Conservation (phyloP, 768 basidiomycete genomes). For the Agaricus subrufescens region DNA sequence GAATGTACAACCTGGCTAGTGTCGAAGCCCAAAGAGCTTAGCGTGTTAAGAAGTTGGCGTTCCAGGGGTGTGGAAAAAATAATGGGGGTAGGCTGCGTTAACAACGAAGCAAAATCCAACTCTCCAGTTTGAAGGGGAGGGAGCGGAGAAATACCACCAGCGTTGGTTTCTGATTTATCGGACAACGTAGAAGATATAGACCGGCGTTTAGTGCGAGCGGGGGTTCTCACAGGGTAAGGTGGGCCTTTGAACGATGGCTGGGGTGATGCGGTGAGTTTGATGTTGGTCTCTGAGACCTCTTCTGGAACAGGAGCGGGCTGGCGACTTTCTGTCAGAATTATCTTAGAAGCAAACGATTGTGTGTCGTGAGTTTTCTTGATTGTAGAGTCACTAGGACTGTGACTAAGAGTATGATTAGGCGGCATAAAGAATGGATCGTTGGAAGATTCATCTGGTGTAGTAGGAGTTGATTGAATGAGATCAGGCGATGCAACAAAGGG, state of each 20-base stretch:
- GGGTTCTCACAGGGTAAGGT: conserved; percentile 76
- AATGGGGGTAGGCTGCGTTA: conserved; percentile 64
- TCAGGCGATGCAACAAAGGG: conserved; percentile 31
- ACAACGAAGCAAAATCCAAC: conserved; percentile 57
- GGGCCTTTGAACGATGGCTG: conserved; percentile 36
- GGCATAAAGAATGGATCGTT: conserved; percentile 39
- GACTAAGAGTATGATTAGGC: conserved; percentile 31
- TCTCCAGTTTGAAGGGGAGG: conserved; percentile 37
- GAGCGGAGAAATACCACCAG: conserved; percentile 39
- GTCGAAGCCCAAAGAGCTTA: conserved; percentile 82
- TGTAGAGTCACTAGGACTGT: conserved; percentile 55
- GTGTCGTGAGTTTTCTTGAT: conserved; percentile 43
- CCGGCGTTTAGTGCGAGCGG: conserved; percentile 91
- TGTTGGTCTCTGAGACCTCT: conserved; percentile 34
- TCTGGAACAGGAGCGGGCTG: conserved; percentile 50
- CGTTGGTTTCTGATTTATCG: conserved; percentile 47
- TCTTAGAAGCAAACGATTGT: conserved; percentile 31
- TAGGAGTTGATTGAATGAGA: conserved; percentile 43
- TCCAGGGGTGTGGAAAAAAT: conserved; percentile 88
- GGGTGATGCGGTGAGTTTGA: conserved; percentile 19
- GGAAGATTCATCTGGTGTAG: conserved; percentile 51
- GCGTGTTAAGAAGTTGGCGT: conserved; percentile 68
- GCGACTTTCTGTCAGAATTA: conserved; percentile 20
- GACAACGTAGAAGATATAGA: conserved; percentile 88
- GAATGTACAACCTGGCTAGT: conserved; percentile 94